A percentile compares a stretch with the other conserved stretches of the same genome.
Evolutionary conservation across 345 rosid genomes (phyloP).

Genomic region (Eutrema yunnanense): DNA sequence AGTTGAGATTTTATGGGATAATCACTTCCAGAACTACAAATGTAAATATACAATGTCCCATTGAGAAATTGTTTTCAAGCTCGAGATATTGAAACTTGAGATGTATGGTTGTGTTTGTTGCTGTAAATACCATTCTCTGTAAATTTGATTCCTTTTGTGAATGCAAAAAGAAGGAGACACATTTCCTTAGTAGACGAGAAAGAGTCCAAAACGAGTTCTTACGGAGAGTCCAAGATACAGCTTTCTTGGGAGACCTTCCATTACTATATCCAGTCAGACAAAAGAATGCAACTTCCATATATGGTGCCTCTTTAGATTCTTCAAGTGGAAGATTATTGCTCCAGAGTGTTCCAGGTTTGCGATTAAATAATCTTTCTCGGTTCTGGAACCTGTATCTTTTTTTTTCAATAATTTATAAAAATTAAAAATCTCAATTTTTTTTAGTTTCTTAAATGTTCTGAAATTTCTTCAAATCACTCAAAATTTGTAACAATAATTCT

Average conservation of each 20-base stretch:
- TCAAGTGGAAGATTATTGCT: too few relatives aligned
- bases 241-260: conserved; percentile 96
- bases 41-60: conserved; percentile 33
- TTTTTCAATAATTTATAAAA: too few relatives aligned
- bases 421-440: too few relatives aligned
- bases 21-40: conserved; percentile 75
- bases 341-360: too few relatives aligned
- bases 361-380: too few relatives aligned
- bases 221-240: conserved; percentile 67
- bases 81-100: neutral
- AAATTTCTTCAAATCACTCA: too few relatives aligned
- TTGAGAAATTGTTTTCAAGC: neutral
- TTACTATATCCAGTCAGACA: conserved; percentile 53
- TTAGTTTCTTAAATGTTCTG: too few relatives aligned
- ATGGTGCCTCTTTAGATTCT: too few relatives aligned
- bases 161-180: conserved; percentile 72
- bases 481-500: too few relatives aligned
- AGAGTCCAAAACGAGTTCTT: conserved; percentile 72
- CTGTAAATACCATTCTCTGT: too few relatives aligned
- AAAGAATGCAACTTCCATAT: too few relatives aligned
- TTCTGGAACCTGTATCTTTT: too few relatives aligned
- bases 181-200: conserved; percentile 60
- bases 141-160: conserved; percentile 25
- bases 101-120: neutral
- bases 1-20: conserved; percentile 58